Evolutionary conservation across 2,329 filamentous ascomycete genomes (phyloP).

Genomic region (Calonectria pseudoreteaudii): DNA sequence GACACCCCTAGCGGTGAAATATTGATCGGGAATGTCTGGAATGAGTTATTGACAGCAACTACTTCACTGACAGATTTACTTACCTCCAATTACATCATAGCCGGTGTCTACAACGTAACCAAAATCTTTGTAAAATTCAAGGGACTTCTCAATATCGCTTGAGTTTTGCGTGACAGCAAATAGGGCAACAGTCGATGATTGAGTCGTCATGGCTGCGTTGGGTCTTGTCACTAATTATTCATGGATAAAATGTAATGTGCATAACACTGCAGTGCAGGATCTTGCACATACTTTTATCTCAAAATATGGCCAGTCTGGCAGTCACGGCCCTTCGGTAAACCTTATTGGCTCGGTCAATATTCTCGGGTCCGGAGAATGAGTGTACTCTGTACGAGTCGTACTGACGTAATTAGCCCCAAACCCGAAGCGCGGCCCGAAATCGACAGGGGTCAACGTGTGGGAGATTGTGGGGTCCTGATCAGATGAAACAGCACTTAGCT

Average conservation of each 20-base stretch:
- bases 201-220: neutral
- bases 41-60: neutral
- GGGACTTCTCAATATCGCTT: neutral
- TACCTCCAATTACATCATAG: neutral
- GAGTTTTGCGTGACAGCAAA: neutral
- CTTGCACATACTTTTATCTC: neutral
- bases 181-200: neutral
- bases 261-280: no score
- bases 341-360: neutral
- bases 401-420: neutral
- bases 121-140: neutral
- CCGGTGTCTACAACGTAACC: neutral
- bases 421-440: neutral
- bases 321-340: neutral
- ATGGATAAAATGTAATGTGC: neutral
- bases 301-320: neutral
- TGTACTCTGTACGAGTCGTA: constrained; percentile 1
- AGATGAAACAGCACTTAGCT: no score
- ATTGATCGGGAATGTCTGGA: neutral
- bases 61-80: neutral
- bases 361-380: neutral
- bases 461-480: neutral
- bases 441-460: neutral
- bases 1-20: neutral
- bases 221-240: neutral